These are phyloP conservation scores for Nepenthes gracilis DNA, from an alignment of 148 eudicot genomes.

Conservation along the genomic window DNA sequence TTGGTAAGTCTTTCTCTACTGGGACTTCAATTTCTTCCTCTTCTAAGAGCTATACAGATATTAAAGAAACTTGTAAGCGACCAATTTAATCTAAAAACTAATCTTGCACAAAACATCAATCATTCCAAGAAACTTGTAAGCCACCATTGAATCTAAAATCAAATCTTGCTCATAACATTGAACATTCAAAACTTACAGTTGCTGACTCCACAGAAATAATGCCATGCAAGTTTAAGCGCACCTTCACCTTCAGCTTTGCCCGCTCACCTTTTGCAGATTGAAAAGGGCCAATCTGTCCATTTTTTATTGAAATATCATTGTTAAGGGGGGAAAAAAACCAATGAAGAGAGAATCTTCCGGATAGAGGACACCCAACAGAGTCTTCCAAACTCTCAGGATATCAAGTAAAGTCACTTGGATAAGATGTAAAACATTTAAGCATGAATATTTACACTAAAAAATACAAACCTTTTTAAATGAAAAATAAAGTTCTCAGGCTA, in stretches of 20 bases:
- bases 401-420: too few species aligned
- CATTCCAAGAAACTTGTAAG: not conserved
- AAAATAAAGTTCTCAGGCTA: too few species aligned
- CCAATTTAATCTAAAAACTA: too few species aligned
- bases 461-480: too few species aligned
- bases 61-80: too few species aligned
- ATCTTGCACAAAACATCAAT: not conserved
- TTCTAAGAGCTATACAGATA: slow-evolving; percentile 50
- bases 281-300: slow-evolving; percentile 79
- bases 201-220: slow-evolving; percentile 77
- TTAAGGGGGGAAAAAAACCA: too few species aligned
- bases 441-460: too few species aligned
- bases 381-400: too few species aligned
- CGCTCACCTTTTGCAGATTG: slow-evolving; percentile 59
- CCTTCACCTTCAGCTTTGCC: slow-evolving; percentile 75
- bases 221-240: slow-evolving; percentile 69
- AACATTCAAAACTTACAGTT: slow-evolving; percentile 36
- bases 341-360: too few species aligned
- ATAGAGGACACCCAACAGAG: too few species aligned
- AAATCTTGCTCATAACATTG: not conserved
- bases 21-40: slow-evolving; percentile 86
- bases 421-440: too few species aligned
- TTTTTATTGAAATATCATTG: not conserved
- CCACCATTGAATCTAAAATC: not conserved
- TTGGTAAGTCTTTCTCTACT: slow-evolving; percentile 46